Evolutionary conservation across 1,139 yeast genomes (phyloP).

Genomic region (Pichia cactophila): DNA sequence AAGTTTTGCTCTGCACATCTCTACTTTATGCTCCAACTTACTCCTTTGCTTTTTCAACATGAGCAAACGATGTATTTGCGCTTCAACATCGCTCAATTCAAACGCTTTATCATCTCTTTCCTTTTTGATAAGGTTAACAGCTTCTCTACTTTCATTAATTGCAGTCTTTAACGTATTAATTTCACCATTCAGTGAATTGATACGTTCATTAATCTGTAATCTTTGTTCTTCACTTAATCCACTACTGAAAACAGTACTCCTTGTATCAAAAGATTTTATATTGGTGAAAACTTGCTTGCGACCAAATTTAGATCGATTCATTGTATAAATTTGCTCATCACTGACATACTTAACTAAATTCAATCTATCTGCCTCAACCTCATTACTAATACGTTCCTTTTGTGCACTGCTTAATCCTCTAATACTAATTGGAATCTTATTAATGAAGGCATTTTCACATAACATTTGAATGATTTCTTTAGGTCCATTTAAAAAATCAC

Average conservation of each 20-base stretch:
- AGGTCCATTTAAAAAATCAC: slow-evolving; percentile 73
- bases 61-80: slow-evolving; percentile 1
- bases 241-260: slow-evolving; percentile 31
- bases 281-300: slow-evolving; percentile 37
- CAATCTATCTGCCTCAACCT: slow-evolving; percentile 30
- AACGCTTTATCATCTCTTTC: background rate
- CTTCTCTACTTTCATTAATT: slow-evolving; percentile 5
- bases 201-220: slow-evolving; percentile 18
- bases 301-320: slow-evolving; percentile 55
- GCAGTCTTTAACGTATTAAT: slow-evolving; percentile 7
- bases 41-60: slow-evolving; percentile 2
- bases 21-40: slow-evolving; percentile 6
- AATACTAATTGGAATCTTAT: slow-evolving; percentile 57
- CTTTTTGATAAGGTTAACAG: slow-evolving; percentile 10
- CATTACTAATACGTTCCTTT: slow-evolving; percentile 28
- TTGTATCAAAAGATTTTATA: slow-evolving; percentile 23
- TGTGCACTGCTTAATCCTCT: slow-evolving; percentile 36
- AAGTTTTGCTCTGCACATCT: slow-evolving; percentile 20
- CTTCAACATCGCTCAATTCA: slow-evolving; percentile 1
- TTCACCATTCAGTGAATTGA: slow-evolving; percentile 14
- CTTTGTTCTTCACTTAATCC: slow-evolving; percentile 34
- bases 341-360: slow-evolving; percentile 52
- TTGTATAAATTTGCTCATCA: slow-evolving; percentile 45
- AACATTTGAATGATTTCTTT: slow-evolving; percentile 67
- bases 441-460: slow-evolving; percentile 49